These are phyloP conservation scores for Quercus tomentella DNA, from an alignment of 331 rosid genomes.

Conservation along the genomic window DNA sequence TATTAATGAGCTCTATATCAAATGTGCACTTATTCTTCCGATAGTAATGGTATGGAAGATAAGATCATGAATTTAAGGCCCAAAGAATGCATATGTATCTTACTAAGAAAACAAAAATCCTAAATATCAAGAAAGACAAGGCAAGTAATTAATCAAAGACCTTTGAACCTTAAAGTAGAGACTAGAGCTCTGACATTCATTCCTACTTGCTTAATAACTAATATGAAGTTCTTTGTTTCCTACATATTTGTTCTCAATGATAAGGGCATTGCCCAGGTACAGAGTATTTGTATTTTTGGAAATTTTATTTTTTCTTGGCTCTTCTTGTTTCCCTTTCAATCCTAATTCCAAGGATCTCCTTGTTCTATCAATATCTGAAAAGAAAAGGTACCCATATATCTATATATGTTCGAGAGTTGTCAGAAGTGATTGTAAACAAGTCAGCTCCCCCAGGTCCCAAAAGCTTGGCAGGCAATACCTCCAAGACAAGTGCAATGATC, in stretches of 20 bases:
- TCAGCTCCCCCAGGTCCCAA: background rate
- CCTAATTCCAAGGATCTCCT: constrained; percentile 2
- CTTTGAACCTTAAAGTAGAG: background rate
- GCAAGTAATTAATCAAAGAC: background rate
- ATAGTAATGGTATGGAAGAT: too few species aligned
- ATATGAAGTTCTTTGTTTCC: background rate
- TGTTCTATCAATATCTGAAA: too few species aligned
- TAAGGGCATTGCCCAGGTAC: constrained; percentile 9
- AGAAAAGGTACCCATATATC: too few species aligned
- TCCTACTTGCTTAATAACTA: background rate
- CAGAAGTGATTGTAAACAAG: background rate
- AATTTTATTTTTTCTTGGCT: background rate
- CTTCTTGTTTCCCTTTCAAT: background rate
- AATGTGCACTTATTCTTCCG: too few species aligned
- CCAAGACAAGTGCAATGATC: constrained; percentile 8
- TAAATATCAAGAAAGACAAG: background rate
- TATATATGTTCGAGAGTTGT: too few species aligned
- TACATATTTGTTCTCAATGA: background rate
- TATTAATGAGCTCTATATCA: too few species aligned
- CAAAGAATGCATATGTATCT: too few species aligned
- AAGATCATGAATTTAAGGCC: too few species aligned
- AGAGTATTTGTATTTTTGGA: background rate
- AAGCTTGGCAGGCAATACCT: constrained; percentile 6
- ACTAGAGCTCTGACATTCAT: background rate
- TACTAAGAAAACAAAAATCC: too few species aligned